Base-by-base conservation (phyloP, 1,139 yeast species). In the Suhomyces bribrorum region DNA sequence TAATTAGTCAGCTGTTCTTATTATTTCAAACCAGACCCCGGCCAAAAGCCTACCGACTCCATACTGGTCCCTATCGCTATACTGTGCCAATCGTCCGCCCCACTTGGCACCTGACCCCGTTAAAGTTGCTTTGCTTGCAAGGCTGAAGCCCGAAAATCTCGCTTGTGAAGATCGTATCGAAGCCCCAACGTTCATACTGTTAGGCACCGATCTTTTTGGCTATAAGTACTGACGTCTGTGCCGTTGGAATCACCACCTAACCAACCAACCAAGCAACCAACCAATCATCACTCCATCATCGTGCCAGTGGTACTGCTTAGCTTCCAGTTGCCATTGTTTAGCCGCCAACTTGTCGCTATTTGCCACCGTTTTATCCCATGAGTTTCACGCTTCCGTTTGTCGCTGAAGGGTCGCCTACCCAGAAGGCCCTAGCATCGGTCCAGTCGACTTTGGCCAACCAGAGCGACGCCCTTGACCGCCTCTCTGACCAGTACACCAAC, bases 391-490 rank as follows among this genome's bases (percentile, higher is more conserved):
- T 16, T 12, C 29, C 37, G 11, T 26, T 15, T 16, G 32, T 26
- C 12, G 9, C 14, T 14, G n/a, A 25, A 9, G 35, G 28, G 29
- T 22, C 31, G 12, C 11, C 34, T 12, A 35, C 37, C 31, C 43
- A 31, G 12, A 43, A 27, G 32, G 64, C 67, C 7, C 43, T 62
- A 13, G 51, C 40, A 36, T 63, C 69, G 2, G 62, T 66, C 24
- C 53, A 47, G 26, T 46, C 50, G 31, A 64, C 74, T 2, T 52
- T 72, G 17, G 48, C 48, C 9, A 50, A 55, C 32, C 73, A 72
- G 49, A 54, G 52, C 14, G 64, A 65, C 24, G 77, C 77, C 7
- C 53, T 72, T 27, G 40, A 40, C 11, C 49, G 59, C 34, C 50
- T 72, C 33, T 46, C 57, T 5, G 32, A 37, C 5, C 75, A 69